Evolutionary conservation across 1,139 yeast genomes (phyloP).

Genomic region (Geotrichum reessii): DNA sequence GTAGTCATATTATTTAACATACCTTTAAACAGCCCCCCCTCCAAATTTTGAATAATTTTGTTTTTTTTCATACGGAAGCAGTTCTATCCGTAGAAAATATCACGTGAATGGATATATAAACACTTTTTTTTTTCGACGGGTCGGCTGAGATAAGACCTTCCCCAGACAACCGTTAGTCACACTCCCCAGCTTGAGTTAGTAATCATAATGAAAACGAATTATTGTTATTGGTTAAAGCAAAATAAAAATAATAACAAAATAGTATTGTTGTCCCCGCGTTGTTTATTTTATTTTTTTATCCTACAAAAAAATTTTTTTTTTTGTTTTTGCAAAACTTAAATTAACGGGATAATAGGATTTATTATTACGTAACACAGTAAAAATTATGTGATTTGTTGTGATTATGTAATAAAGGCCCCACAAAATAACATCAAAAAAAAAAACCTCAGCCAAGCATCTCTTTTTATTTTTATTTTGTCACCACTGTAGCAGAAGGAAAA

Average conservation of each 20-base stretch:
- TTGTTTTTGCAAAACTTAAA: too few relatives aligned
- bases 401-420: slow-evolving; percentile 5
- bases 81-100: slow-evolving; percentile 1
- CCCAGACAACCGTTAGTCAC: neutral
- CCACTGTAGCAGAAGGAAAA: too few relatives aligned
- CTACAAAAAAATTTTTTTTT: too few relatives aligned
- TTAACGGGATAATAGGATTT: neutral
- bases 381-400: neutral
- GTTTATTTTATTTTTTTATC: too few relatives aligned
- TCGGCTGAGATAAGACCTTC: neutral
- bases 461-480: too few relatives aligned
- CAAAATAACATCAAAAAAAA: neutral
- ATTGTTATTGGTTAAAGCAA: neutral
- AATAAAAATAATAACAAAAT: too few relatives aligned
- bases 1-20: too few relatives aligned
- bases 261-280: slow-evolving; percentile 1
- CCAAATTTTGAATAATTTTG: neutral
- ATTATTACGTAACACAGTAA: neutral
- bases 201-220: neutral
- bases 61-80: neutral
- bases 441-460: neutral
- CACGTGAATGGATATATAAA: slow-evolving; percentile 12
- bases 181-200: neutral
- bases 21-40: too few relatives aligned
- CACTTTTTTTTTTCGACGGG: too few relatives aligned